Base-by-base conservation (phyloP, 768 basidiomycete genomes). In the Cystobasidium ongulense region DNA sequence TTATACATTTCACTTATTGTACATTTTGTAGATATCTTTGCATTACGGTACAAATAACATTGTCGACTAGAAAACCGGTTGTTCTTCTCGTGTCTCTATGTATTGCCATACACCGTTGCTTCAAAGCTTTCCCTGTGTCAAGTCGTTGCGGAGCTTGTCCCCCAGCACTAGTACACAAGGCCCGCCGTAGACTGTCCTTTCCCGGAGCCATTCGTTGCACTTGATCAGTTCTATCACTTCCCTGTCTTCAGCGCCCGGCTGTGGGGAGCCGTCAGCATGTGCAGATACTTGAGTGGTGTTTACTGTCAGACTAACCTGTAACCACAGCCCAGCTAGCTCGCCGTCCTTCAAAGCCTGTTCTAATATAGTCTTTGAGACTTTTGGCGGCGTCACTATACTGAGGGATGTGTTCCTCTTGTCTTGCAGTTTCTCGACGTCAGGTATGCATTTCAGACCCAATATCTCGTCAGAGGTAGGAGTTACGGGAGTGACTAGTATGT, bases 121-220 rank as follows among this genome's bases (percentile, higher is more conserved):
- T 29, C 41, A 64, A 35, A 64, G 63, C 63, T 64, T 64, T 18
- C 38, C 63, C 39, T 64, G 63, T 25, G 59, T 17, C 23, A 54
- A 8, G 25, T 54, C 52, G 15, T 71, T 54, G 18, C 68, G 68
- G 4, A 71, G 54, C 41, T 43, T 73, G 29, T 73, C 72, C 5
- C 72, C 72, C 1, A 46, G 25, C 5, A 73, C 72, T 1, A 73
- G 54, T 13, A 73, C 72, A 31, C 72, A 73, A 27, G 63, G 62
- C 4, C 72, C 72, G 4, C 72, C 72, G 27, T 73, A 73, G 4
- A 73, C 43, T 2, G 63, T 65, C 21, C 63, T 70, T 29, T 73
- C 72, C 29, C 29, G 46, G 21, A 71, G 38, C 68, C 68, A 71
- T 4, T 33, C n/a, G n/a, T 73, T 50, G 33, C n/a, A 1, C 13